Percentiles rank a stretch among this genome's conserved stretches.
Evolutionary conservation across 768 basidiomycete species (phyloP).

Genomic region (Podaxis sp.): DNA sequence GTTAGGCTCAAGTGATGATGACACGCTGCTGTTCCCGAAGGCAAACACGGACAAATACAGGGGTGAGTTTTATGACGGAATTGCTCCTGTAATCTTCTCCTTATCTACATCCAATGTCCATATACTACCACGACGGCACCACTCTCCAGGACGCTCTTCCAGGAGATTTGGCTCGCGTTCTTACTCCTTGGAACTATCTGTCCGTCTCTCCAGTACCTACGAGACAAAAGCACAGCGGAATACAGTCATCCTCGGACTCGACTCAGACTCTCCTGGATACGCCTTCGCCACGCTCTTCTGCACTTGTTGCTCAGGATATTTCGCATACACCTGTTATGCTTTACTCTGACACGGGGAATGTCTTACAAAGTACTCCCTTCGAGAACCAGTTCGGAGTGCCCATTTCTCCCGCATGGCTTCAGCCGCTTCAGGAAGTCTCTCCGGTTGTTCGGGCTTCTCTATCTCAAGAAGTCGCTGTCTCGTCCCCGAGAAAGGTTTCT

Average conservation of each 20-base stretch:
- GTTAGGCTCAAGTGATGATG: not conserved
- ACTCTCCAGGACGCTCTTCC: not conserved
- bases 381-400: conserved; percentile 18
- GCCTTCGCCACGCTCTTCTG: conserved; percentile 22
- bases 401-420: conserved; percentile 17
- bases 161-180: conserved; percentile 4
- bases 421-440: conserved; percentile 26
- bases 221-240: conserved; percentile 20
- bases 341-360: conserved; percentile 4
- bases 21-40: not conserved
- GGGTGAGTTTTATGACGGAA: conserved; percentile 1
- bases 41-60: conserved; percentile 4
- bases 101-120: conserved; percentile 10
- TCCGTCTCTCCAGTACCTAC: conserved; percentile 13
- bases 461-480: not conserved
- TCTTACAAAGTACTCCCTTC: conserved; percentile 19
- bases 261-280: conserved; percentile 25
- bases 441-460: conserved; percentile 27
- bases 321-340: conserved; percentile 7
- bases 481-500: not conserved
- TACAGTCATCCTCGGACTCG: conserved; percentile 25
- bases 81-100: not conserved
- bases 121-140: conserved; percentile 1
- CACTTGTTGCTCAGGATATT: conserved; percentile 8
- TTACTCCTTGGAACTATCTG: conserved; percentile 14